Evolutionary conservation across 495 filamentous ascomycete species (phyloP), one percentile per base, ranked within the genome.

Genomic region (Hypoxylon intermedium): DNA sequence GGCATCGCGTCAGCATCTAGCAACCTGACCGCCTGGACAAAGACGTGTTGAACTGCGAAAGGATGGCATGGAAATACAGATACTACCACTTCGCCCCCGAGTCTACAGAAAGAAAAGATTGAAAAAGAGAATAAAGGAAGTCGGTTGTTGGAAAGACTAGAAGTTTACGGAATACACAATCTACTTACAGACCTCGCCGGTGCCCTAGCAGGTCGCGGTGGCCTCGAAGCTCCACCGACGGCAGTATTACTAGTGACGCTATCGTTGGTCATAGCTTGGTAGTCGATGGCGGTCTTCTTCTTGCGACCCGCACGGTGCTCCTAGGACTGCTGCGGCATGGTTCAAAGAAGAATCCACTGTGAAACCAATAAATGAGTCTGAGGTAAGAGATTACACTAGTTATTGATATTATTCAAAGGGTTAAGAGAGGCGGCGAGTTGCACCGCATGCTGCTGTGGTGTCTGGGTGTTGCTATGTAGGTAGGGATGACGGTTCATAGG

Each of bases 1-100:
- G 58, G 41, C 68, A 71, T 71, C 61, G 24, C 61, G 63, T 71
- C 45, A 71, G 68, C 42, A 62, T 24, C 1, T 33, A 34, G 9
- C 23, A 41, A 41, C 5, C 18, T 40, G 5, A 65, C 31, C 38
- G 30, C 38, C 13, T 42, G 28, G 26, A 34, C n/a, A 33, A 16
- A 36, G 18, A 40, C 40, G 41, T 41, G 31, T 44, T 30, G 43
- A 18, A 33, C 9, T 15, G n/a, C n/a, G 12, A 11, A 45, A 28
- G 7, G 24, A 34, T 51, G 38, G 23, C 40, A 64, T 9, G 42
- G 26, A 26, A 26, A 40, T 28, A 48, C 19, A 18, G n/a, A 46
- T n/a, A 13, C 34, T 15, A 37, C n/a, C 15, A 4, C 34, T 37
- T 37, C n/a, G 24, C 24, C 24, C 24, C 24, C 24, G 44, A 16